Evolutionary conservation across 306 rosid genomes (phyloP).

Genomic region (Malus orientalis): DNA sequence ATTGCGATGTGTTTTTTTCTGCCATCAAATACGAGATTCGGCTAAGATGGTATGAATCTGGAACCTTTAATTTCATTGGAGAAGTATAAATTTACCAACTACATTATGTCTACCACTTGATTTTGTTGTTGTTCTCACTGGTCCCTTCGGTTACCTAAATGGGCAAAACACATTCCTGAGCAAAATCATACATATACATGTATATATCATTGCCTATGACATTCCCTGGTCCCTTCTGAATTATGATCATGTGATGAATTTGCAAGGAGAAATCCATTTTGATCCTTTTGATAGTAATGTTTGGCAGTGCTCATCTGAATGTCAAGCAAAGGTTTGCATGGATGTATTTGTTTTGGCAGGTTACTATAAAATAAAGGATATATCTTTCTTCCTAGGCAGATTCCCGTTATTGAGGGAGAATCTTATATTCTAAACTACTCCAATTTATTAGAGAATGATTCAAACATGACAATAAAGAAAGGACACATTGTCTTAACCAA

Average conservation of each 20-base stretch:
- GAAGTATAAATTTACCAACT: neutral
- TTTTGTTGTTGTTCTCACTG: neutral
- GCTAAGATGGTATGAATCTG: neutral
- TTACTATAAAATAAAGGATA: neutral
- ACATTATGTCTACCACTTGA: neutral
- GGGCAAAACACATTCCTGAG: neutral
- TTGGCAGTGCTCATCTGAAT: neutral
- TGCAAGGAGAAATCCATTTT: neutral
- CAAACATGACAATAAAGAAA: too few relatives aligned
- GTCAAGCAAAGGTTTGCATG: neutral
- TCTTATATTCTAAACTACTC: too few relatives aligned
- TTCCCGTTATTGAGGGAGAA: neutral
- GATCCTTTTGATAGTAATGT: neutral
- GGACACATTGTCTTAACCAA: too few relatives aligned
- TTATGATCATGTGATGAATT: neutral
- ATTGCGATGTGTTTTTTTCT: too few relatives aligned
- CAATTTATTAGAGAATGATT: too few relatives aligned
- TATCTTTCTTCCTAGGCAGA: neutral
- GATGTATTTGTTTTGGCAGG: neutral
- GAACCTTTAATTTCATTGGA: neutral
- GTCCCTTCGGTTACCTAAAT: neutral
- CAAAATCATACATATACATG: neutral
- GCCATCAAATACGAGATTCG: neutral
- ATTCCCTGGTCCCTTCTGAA: neutral
- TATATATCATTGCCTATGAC: neutral